Evolutionary conservation across 768 basidiomycete genomes (phyloP).

Genomic region (Hericium rajendrae): DNA sequence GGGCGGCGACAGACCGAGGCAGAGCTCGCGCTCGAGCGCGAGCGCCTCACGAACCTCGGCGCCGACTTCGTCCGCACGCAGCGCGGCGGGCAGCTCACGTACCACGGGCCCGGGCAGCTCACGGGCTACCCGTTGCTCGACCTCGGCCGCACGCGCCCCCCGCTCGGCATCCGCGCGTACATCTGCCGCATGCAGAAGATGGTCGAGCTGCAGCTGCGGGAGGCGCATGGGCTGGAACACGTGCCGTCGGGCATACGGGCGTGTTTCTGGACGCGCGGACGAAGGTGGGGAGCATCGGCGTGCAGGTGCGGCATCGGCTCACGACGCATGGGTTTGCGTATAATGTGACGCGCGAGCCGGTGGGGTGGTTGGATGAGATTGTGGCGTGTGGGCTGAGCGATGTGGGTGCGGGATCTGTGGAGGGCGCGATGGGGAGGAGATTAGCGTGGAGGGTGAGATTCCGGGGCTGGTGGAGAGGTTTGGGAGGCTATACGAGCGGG

Average conservation of each 20-base stretch:
- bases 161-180: conserved; percentile 68
- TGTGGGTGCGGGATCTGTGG: conserved; percentile 69
- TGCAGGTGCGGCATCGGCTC: conserved; percentile 89
- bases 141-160: conserved; percentile 67
- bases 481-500: conserved; percentile 19
- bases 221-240: conserved; percentile 48
- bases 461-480: conserved; percentile 30
- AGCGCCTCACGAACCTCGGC: conserved; percentile 62
- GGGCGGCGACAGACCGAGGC: conserved; percentile 74
- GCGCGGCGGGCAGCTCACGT: conserved; percentile 91
- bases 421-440: conserved; percentile 29
- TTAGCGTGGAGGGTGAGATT: conserved; percentile 44
- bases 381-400: conserved; percentile 87
- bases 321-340: conserved; percentile 93
- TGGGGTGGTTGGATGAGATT: conserved; percentile 77
- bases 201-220: conserved; percentile 52
- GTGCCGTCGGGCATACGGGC: conserved; percentile 73
- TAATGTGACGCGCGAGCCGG: conserved; percentile 77
- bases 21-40: conserved; percentile 47
- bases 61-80: conserved; percentile 80
- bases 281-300: conserved; percentile 93
- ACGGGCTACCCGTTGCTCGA: conserved; percentile 94
- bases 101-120: conserved; percentile 95
- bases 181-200: conserved; percentile 74
- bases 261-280: conserved; percentile 74